Evolutionary conservation across 768 basidiomycete species (phyloP), one percentile per base, ranked within the genome.

Genomic region (Nidularia pulvinata): DNA sequence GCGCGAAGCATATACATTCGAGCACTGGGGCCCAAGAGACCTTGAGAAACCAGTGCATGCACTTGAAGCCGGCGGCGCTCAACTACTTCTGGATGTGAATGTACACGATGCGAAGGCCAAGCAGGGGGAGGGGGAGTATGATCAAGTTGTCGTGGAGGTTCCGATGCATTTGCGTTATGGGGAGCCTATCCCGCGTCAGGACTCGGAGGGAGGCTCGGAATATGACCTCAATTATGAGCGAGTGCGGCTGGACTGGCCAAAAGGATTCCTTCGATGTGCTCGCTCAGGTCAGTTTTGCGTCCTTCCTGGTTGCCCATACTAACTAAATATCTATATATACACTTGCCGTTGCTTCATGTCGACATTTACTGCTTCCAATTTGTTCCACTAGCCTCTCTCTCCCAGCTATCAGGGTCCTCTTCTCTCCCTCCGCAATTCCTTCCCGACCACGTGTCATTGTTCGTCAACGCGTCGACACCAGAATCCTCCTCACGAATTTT

Each of bases 81-180:
- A 6, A 19, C 50, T 48, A 51, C 72, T 74, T 11, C 47, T 75
- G 9, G 63, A 65, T 37, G 48, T 66, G 7, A 52, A 44, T 30
- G 5, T 34, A 55, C 16, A 48, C 1, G 25, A 51, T 14, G 50
- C 57, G 19, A 19, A 19, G 19, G 19, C 1, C 19, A 19, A 19
- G 16, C 42, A 11, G 58, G 52, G 11, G 43, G 44, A 11, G 19
- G 36, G 52, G 9, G 57, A 58, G 34, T 53, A 35, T 25, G 53
- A 39, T 48, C 33, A 47, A 14, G 5, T 71, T 2, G 61, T 68
- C 19, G 65, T 80, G 9, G 66, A 71, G 30, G 64, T 82, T 9
- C 80, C 80, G 13, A 62, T 82, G 48, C 80, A 82, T 53, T 54
- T 77, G 25, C 74, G 80, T 10, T 82, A 80, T 56, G 78, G 74